Conservation (phyloP, 345 rosid species). For the Salix brachista region DNA sequence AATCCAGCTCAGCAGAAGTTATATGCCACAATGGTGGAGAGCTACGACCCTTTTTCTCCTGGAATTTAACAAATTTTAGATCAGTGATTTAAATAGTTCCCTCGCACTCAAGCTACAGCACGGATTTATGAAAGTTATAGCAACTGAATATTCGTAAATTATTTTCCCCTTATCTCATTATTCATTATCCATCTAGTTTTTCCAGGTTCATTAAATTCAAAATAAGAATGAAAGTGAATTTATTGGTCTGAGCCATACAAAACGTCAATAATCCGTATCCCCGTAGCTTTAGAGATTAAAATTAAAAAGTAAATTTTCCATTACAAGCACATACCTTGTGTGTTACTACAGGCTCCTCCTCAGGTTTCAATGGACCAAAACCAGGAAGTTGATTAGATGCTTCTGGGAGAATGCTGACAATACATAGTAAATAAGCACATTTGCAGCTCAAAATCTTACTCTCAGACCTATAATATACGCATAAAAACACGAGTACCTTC, state of each 20-base stretch:
- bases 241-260: not conserved
- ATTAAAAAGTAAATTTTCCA: not conserved
- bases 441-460: constrained; percentile 6
- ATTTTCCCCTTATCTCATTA: not conserved
- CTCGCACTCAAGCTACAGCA: not conserved
- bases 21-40: constrained; percentile 72
- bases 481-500: constrained; percentile 33
- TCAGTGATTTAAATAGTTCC: not conserved
- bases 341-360: constrained; percentile 45
- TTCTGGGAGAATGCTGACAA: constrained; percentile 44
- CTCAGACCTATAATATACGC: not conserved
- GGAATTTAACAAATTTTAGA: constrained; percentile 13
- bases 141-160: not conserved
- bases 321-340: constrained; percentile 52
- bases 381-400: constrained; percentile 29
- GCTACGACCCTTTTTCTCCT: constrained; percentile 83
- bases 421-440: not conserved
- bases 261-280: not conserved
- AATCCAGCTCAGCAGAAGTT: constrained; percentile 63
- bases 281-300: no score
- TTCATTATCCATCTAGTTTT: not conserved
- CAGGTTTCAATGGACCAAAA: constrained; percentile 31
- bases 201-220: not conserved
- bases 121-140: not conserved
- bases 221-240: not conserved